Conservation (phyloP, 805 yeast species). For the Ogataea corticis region DNA sequence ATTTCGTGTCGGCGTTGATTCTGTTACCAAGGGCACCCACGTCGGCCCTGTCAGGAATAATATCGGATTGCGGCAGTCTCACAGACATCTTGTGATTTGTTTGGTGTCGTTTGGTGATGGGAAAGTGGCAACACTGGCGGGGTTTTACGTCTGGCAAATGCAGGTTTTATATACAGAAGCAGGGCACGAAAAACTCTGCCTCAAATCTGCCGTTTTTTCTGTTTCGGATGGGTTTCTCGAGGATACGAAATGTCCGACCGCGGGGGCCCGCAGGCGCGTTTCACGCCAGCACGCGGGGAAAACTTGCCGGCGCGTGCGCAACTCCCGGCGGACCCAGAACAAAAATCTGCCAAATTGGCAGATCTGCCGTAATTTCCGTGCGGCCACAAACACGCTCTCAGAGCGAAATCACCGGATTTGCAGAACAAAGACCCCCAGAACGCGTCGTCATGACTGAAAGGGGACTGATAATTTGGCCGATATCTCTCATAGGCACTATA, state of each 20-base stretch:
- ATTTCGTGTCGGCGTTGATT: constrained; percentile 68
- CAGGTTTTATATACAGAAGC: constrained; percentile 5
- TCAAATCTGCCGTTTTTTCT: constrained; percentile 16
- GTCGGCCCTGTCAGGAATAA: constrained; percentile 77
- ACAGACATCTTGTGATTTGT: constrained; percentile 10
- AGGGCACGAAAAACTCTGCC: constrained; percentile 10
- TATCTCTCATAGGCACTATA: too few species aligned
- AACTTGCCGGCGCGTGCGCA: not conserved
- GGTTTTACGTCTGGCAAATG: not conserved
- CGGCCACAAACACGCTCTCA: not conserved
- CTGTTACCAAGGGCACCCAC: constrained; percentile 82
- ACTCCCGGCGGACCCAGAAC: not conserved
- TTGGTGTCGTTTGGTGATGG: not conserved
- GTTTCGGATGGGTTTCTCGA: constrained; percentile 8
- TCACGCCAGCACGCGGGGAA: not conserved
- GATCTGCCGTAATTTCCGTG: constrained; percentile 7
- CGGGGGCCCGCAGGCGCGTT: too few species aligned
- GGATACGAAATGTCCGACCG: not conserved
- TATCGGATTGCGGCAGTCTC: constrained; percentile 38
- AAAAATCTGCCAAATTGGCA: too few species aligned
- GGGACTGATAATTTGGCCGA: too few species aligned
- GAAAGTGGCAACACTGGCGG: not conserved
- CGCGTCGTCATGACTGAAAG: too few species aligned
- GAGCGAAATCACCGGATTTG: not conserved
- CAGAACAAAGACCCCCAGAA: not conserved